Percentiles rank a stretch among this genome's conserved stretches.
Evolutionary conservation across 371 early-diverging fungal species (phyloP).

Genomic region (Batrachochytrium dendrobatidis): DNA sequence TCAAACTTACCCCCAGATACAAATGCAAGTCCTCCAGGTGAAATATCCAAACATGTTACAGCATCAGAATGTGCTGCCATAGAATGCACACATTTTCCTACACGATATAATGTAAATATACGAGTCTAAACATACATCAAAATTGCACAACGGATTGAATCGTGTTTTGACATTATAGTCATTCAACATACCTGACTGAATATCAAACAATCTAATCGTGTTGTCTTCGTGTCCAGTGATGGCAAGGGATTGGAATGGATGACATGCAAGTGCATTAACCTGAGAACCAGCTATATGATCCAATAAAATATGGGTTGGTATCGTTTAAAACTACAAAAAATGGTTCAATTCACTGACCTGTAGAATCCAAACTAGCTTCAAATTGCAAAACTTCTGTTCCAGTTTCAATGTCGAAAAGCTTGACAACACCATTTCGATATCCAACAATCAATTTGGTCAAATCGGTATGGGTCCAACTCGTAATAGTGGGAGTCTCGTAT

Average conservation of each 20-base stretch:
- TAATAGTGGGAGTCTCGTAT: slow-evolving; percentile 49
- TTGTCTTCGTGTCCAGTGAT: slow-evolving; percentile 76
- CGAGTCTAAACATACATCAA: background rate
- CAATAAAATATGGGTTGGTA: slow-evolving; percentile 21
- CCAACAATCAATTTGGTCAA: slow-evolving; percentile 55
- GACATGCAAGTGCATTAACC: slow-evolving; percentile 66
- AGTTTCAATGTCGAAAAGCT: slow-evolving; percentile 71
- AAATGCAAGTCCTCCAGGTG: slow-evolving; percentile 56
- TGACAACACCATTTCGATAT: slow-evolving; percentile 58
- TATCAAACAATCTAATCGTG: slow-evolving; percentile 68
- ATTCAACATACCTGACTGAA: slow-evolving; percentile 53
- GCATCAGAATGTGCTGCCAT: slow-evolving; percentile 65
- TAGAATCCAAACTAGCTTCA: no score
- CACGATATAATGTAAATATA: background rate
- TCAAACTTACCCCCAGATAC: slow-evolving; percentile 64
- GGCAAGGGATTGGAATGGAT: slow-evolving; percentile 66
- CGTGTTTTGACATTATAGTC: background rate
- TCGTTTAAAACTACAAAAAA: no score
- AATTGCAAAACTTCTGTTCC: slow-evolving; percentile 27
- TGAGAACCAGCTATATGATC: slow-evolving; percentile 63
- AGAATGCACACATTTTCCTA: slow-evolving; percentile 54
- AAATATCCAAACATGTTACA: slow-evolving; percentile 62
- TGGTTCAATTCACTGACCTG: no score
- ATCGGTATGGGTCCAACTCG: slow-evolving; percentile 61
- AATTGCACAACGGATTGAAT: background rate